Percentiles rank a stretch among this genome's conserved stretches.
These are phyloP conservation scores for Leishmania guyanensis DNA, from an alignment of 208 protist genomes.

Conservation along the genomic window DNA sequence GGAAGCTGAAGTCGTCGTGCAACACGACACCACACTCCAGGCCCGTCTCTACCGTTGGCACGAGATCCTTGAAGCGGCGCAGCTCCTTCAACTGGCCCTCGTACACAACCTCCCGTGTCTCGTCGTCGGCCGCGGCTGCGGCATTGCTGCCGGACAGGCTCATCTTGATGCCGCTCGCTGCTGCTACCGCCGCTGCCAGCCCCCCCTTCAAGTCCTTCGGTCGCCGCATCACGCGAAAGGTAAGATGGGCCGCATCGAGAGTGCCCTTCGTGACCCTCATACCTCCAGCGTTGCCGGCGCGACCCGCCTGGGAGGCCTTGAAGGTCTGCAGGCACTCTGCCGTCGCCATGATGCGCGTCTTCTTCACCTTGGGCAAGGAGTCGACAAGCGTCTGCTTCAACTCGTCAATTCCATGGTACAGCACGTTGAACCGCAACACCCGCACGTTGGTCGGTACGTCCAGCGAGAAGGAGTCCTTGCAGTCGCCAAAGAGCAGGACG, in stretches of 20 bases:
- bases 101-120: conserved; percentile 69
- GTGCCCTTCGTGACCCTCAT: conserved; percentile 82
- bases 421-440: conserved; percentile 77
- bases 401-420: conserved; percentile 89
- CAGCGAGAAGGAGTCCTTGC: conserved; percentile 57
- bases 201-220: conserved; percentile 26
- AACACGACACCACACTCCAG: conserved; percentile 91
- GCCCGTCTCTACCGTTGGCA: conserved; percentile 82
- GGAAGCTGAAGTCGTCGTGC: conserved; percentile 87
- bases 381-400: conserved; percentile 81
- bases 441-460: conserved; percentile 80
- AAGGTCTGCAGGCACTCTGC: conserved; percentile 87
- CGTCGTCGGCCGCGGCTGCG: conserved; percentile 33
- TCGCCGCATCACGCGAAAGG: conserved; percentile 74
- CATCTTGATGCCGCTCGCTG: conserved; percentile 3
- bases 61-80: conserved; percentile 88
- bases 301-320: conserved; percentile 82
- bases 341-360: conserved; percentile 63
- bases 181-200: conserved; percentile 11
- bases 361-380: conserved; percentile 66
- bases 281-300: conserved; percentile 81
- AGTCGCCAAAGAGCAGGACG: conserved; percentile 85
- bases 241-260: conserved; percentile 61
- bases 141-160: conserved; percentile 1
- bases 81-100: conserved; percentile 89